These are phyloP conservation scores for Epicoccum sorghinum DNA, from an alignment of 2,329 filamentous ascomycete genomes.

Conservation along the genomic window DNA sequence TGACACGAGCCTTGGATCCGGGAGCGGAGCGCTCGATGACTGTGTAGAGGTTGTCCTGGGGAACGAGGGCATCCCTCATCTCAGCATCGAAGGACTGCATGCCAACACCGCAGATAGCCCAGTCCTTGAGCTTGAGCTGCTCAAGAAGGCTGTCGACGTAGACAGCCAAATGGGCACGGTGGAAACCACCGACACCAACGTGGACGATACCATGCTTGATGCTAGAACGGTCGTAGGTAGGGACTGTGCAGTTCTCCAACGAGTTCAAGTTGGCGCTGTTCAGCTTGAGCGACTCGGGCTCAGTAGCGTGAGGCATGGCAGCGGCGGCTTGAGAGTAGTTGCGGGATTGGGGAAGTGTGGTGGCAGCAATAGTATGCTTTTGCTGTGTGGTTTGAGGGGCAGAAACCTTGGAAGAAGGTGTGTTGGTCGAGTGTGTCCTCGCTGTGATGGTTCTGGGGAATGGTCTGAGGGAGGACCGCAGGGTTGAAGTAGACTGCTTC, in stretches of 20 bases:
- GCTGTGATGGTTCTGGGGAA: slow-evolving; percentile 10
- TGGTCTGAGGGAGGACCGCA: slow-evolving; percentile 10
- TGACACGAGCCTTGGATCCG: slow-evolving; percentile 30
- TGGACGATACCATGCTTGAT: slow-evolving; percentile 40
- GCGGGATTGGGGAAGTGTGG: slow-evolving; percentile 7
- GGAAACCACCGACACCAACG: slow-evolving; percentile 38
- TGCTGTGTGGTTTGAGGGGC: slow-evolving; percentile 8
- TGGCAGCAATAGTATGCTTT: slow-evolving; percentile 5
- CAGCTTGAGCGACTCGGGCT: slow-evolving; percentile 19
- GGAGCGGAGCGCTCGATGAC: slow-evolving; percentile 34
- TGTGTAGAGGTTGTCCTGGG: slow-evolving; percentile 38
- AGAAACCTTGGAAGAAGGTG: slow-evolving; percentile 8
- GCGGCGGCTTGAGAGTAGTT: slow-evolving; percentile 15
- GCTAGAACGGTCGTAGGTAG: slow-evolving; percentile 30
- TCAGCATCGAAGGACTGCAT: slow-evolving; percentile 35
- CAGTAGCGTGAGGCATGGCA: slow-evolving; percentile 16
- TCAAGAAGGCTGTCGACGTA: slow-evolving; percentile 37
- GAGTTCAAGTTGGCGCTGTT: slow-evolving; percentile 29
- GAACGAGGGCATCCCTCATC: slow-evolving; percentile 32
- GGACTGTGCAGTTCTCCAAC: slow-evolving; percentile 29
- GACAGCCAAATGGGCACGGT: slow-evolving; percentile 35
- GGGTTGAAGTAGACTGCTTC: slow-evolving; percentile 17
- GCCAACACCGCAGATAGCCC: slow-evolving; percentile 39
- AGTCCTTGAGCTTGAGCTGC: slow-evolving; percentile 33
- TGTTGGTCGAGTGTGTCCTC: slow-evolving; percentile 14